Base-by-base conservation (phyloP, 2,329 filamentous ascomycete species). In the Cladosporium sp. region DNA sequence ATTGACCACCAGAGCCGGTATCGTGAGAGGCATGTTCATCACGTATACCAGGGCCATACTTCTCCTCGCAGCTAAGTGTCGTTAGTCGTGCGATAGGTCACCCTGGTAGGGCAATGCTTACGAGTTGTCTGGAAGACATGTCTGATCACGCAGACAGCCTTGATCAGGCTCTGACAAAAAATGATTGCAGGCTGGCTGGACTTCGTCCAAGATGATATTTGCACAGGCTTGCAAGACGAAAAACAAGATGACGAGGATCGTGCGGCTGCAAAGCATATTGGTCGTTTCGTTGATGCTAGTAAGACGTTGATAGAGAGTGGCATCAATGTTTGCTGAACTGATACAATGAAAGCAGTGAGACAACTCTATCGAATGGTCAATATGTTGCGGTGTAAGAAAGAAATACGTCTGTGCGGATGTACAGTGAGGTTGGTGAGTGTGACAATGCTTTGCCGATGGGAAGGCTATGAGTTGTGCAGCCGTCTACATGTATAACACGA, bases 161-260 rank as follows among this genome's bases (percentile, higher is more conserved):
- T 57, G 55, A 31, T 37, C 12, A 14, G 64, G 58, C 72, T 33
- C 57, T 69, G n/a, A 46, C 8, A 70, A 35, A 29, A 65, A 67
- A 64, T 70, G 69, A 62, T 79, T 72, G 72, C 82, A 84, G 3
- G 66, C 77, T 26, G 83, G 78, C 58, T 81, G 77, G 10, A 82
- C 79, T 75, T 79, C 79, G 44, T 74, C 72, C 72, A 84, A 83
- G 67, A 80, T 78, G 72, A 84, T 84, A 71, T 84, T 84, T 63
- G 81, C 82, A 33, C 18, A 29, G 28, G 29, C 29, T 29, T 56
- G 52, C n/a, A 62, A 8, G 46, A 14, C 3, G 35, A 37, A 11
- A n/a, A 23, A 10, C n/a, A 31, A 4, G 14, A 57, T 28, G n/a
- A 33, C 33, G 21, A 57, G 23, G 18, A 40, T 5, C 1, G 23